Percentiles rank a stretch among this genome's conserved stretches.
Conservation (phyloP, 192 early-diverging fungal species). For the Coemansia sp. region DNA sequence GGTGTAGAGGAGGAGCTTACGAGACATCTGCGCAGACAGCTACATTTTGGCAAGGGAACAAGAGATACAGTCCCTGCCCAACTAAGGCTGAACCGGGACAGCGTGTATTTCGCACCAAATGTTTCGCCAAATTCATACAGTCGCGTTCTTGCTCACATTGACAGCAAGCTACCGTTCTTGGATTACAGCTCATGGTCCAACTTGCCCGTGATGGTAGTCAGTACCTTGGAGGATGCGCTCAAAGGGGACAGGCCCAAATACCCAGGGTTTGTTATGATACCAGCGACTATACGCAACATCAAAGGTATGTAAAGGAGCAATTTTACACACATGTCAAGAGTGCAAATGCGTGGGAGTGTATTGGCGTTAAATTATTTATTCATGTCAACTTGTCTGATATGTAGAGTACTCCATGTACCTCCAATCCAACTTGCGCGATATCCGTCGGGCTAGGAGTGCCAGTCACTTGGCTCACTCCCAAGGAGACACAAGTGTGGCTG, state of each 20-base stretch:
- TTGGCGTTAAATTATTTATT: neutral
- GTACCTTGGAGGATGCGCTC: constrained; percentile 26
- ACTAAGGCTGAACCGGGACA: constrained; percentile 18
- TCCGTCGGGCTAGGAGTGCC: constrained; percentile 2
- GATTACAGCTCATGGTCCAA: constrained; percentile 33
- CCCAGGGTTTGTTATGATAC: constrained; percentile 43
- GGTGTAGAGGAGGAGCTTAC: neutral
- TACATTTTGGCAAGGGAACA: neutral
- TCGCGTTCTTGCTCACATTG: constrained; percentile 16
- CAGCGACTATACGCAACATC: constrained; percentile 6
- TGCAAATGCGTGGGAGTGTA: neutral
- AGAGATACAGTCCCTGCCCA: constrained; percentile 12
- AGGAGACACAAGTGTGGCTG: neutral
- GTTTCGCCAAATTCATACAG: constrained; percentile 24
- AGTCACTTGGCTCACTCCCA: constrained; percentile 1
- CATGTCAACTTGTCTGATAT: neutral
- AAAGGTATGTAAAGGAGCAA: constrained; percentile 4
- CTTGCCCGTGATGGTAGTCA: constrained; percentile 50
- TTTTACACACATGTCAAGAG: neutral
- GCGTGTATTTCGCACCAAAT: constrained; percentile 37
- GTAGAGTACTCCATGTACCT: constrained; percentile 25
- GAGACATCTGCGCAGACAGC: neutral
- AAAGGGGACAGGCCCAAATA: constrained; percentile 16
- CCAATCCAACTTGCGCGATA: constrained; percentile 13
- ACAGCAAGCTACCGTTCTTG: constrained; percentile 31